phyloP scores from a whole-genome alignment of 1,139 yeast species.

The Suzukiozyma palmioleophila region DNA sequence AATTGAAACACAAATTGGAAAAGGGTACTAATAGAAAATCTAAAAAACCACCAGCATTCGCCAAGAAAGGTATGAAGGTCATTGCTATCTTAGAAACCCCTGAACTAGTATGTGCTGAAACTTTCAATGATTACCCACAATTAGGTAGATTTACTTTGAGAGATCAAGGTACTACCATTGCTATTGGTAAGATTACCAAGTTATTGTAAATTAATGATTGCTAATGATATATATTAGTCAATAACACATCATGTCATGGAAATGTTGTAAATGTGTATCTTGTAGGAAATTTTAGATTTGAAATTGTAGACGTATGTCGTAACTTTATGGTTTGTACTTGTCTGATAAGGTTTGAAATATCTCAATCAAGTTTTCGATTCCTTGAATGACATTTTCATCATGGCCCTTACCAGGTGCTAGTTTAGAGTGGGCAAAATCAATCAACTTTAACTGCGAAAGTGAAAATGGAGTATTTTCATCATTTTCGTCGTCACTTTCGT shows the following conservation, averaged over 20 bases:
- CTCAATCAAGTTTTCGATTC: constrained; percentile 56
- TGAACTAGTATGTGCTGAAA: constrained; percentile 89
- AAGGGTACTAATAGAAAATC: constrained; percentile 96
- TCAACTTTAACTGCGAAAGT: constrained; percentile 51
- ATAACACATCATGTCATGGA: too few species aligned
- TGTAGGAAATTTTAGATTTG: too few species aligned
- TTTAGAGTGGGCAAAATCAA: constrained; percentile 89
- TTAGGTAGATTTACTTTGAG: constrained; percentile 96
- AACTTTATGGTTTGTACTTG: constrained; percentile 2
- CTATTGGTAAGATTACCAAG: constrained; percentile 93
- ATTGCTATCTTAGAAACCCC: constrained; percentile 85
- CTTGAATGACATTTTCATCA: constrained; percentile 66
- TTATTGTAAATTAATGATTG: constrained; percentile 33
- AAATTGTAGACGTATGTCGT: too few species aligned
- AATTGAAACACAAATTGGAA: constrained; percentile 87
- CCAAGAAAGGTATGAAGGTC: constrained; percentile 98
- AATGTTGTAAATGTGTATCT: too few species aligned
- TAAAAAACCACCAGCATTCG: constrained; percentile 96
- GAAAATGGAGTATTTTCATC: constrained; percentile 22
- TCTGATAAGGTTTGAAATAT: constrained; percentile 29
- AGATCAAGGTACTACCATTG: constrained; percentile 97
- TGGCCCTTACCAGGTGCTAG: constrained; percentile 60
- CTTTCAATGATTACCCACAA: constrained; percentile 88
- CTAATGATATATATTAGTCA: background rate
- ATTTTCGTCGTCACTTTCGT: constrained; percentile 28